These are phyloP conservation scores for Talaromyces nanjingensis DNA, from an alignment of 495 filamentous ascomycete species.

Conservation along the genomic window DNA sequence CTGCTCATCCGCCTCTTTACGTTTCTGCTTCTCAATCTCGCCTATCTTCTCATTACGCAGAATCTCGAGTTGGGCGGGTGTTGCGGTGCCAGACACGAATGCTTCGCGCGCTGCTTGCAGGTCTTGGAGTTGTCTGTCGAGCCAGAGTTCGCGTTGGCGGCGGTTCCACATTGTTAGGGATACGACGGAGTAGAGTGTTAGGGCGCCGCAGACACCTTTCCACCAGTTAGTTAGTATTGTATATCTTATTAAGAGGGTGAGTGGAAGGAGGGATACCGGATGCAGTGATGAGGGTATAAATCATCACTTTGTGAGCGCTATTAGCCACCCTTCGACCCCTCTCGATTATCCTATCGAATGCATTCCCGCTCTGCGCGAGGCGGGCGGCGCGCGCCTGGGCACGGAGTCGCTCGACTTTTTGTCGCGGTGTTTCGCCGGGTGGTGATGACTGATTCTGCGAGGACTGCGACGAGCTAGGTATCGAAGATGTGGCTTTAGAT, in stretches of 20 bases:
- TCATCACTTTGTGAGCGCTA: conserved; percentile 70
- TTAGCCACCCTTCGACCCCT: conserved; percentile 71
- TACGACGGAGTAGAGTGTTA: conserved; percentile 71
- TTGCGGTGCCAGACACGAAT: conserved; percentile 55
- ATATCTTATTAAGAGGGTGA: no score
- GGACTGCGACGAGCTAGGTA: not conserved
- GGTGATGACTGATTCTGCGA: not conserved
- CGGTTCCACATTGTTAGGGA: conserved; percentile 90
- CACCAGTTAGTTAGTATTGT: no score
- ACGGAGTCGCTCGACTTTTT: conserved; percentile 83
- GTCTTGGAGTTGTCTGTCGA: conserved; percentile 54
- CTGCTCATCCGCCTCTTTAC: conserved; percentile 36
- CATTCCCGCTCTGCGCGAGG: conserved; percentile 51
- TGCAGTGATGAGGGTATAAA: conserved; percentile 66
- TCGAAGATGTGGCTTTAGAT: not conserved
- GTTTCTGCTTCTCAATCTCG: conserved; percentile 37
- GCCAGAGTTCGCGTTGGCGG: conserved; percentile 55
- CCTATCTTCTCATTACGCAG: conserved; percentile 56
- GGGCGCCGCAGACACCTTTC: conserved; percentile 56
- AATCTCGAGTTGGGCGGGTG: conserved; percentile 37
- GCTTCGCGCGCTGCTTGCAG: conserved; percentile 54
- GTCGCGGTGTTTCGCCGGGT: conserved; percentile 67
- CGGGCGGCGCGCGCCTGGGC: conserved; percentile 68
- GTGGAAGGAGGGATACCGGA: conserved; percentile 53
- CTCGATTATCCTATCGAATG: conserved; percentile 63